A percentile compares a stretch with the other conserved stretches of the same genome.
Evolutionary conservation across 306 rosid species (phyloP).

Genomic region (barrel medic (Medicago truncatula)): MtrunA17r5.0-ANR NC_053046.1:37603001-37603500

Average conservation of each 20-base stretch:
- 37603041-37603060: not conserved
- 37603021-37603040: not conserved
- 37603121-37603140: not conserved
- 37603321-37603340: not conserved
- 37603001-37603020: slow-evolving; percentile 11
- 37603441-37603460: too few species aligned
- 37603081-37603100: not conserved
- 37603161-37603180: not conserved
- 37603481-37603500: too few species aligned
- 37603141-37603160: not conserved
- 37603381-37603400: too few species aligned
- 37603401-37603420: not conserved
- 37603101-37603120: not conserved
- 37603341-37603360: too few species aligned
- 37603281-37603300: not conserved
- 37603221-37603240: too few species aligned
- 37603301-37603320: not conserved
- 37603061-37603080: not conserved
- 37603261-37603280: not conserved
- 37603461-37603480: too few species aligned
- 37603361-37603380: too few species aligned
- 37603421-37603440: not conserved
- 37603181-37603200: not conserved
- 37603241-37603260: not conserved
- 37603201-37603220: too few species aligned